Base-by-base conservation (phyloP, 2,329 filamentous ascomycete genomes). In the Aschersonia sp. region DNA sequence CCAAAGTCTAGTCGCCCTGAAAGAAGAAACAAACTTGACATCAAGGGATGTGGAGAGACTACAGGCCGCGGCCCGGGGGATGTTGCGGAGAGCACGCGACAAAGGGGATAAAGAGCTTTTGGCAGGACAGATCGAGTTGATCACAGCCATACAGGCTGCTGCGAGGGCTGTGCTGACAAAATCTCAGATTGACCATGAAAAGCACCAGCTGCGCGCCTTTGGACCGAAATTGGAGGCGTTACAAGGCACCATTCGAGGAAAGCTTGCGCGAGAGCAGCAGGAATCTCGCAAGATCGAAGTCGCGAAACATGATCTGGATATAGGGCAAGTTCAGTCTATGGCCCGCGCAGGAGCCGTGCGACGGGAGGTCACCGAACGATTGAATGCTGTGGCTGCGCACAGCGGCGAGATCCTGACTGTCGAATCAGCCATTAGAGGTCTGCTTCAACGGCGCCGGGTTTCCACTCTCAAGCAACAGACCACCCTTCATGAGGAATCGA, bases 41-140 rank as follows among this genome's bases (percentile, higher is more conserved):
- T 65, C 73, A 53, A 69, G 69, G 32, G 67, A 73, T 46, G 71
- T 84, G 40, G 66, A 70, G 50, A 66, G 69, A 44, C 69, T 87
- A 42, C 84, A 88, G 65, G 77, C 81, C 48, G 74, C 76, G 41
- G 74, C 80, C 54, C 75, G 84, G 50, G 85, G 84, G 56, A 74
- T 79, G 66, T 62, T 87, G 49, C 62, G 79, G 52, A 73, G 85
- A 55, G 71, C 66, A 51, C 70, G 71, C 44, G 63, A 82, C 47
- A 68, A 72, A 14, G 65, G 73, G 45, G 74, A 80, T 49, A 66
- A 74, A 48, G 63, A 68, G 53, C 61, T 67, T 47, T 68, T 84
- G 45, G 69, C 73, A 48, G 65, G 68, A 48, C 64, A 79, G 55
- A 67, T 70, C 52, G 60, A 60, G 42, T 67, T 69, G 37, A 70